Evolutionary conservation across 805 yeast genomes (phyloP).

Genomic region (Spathaspora passalidarum): DNA sequence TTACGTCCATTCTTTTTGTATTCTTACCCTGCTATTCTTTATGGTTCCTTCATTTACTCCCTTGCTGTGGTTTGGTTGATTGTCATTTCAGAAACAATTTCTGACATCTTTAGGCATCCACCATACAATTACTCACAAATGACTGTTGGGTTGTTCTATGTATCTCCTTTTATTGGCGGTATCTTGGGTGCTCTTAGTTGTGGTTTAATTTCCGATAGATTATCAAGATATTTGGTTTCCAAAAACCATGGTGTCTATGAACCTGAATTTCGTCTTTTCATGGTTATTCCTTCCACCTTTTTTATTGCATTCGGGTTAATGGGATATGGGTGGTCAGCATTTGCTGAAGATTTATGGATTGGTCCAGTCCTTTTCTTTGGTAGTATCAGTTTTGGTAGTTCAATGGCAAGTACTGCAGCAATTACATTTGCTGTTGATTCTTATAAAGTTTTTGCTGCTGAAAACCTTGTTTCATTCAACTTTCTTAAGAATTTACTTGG

Average conservation of each 20-base stretch:
- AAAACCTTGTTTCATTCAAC: constrained; percentile 55
- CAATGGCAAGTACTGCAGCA: constrained; percentile 59
- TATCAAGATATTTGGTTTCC: constrained; percentile 44
- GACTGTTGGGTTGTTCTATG: constrained; percentile 51
- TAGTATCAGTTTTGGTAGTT: constrained; percentile 56
- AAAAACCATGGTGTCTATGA: constrained; percentile 55
- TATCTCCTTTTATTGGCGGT: constrained; percentile 58
- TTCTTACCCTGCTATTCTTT: constrained; percentile 50
- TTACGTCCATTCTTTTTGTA: constrained; percentile 52
- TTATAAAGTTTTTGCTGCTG: constrained; percentile 56
- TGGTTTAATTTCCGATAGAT: constrained; percentile 47
- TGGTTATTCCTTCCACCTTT: constrained; percentile 48
- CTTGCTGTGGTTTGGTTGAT: constrained; percentile 64
- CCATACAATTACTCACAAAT: constrained; percentile 47
- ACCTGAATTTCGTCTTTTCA: constrained; percentile 57
- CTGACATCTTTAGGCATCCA: constrained; percentile 42
- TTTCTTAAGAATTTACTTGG: constrained; percentile 54
- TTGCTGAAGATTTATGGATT: constrained; percentile 47
- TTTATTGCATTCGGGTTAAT: constrained; percentile 49
- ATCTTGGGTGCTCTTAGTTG: constrained; percentile 53
- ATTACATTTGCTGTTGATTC: constrained; percentile 59
- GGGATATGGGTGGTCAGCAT: constrained; percentile 63
- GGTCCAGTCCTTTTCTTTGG: constrained; percentile 59
- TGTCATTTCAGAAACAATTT: constrained; percentile 55
- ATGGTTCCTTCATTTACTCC: constrained; percentile 50